A percentile compares a stretch with the other conserved stretches of the same genome.
These are phyloP conservation scores for Physaria fendleri DNA, from an alignment of 345 rosid species.

Conservation along the genomic window DNA sequence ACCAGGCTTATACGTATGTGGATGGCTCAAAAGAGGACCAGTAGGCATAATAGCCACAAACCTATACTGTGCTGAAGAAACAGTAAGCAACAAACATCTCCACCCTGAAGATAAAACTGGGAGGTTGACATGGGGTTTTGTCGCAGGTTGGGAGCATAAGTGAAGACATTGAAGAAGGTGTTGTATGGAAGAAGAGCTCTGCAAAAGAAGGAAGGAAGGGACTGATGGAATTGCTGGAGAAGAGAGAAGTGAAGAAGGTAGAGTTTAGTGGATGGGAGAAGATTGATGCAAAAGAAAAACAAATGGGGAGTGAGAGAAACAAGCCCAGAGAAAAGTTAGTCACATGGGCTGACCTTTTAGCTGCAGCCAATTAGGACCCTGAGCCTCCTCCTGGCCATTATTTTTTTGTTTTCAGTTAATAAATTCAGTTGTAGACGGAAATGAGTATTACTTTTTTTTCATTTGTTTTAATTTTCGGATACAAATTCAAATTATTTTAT, in stretches of 20 bases:
- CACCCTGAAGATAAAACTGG: neutral
- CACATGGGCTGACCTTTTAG: slow-evolving; percentile 47
- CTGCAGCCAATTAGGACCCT: slow-evolving; percentile 21
- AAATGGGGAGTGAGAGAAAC: slow-evolving; percentile 48
- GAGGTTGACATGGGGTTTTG: neutral
- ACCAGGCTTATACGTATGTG: slow-evolving; percentile 81
- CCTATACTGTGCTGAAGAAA: slow-evolving; percentile 88
- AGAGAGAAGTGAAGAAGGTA: slow-evolving; percentile 37
- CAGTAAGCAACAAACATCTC: slow-evolving; percentile 44
- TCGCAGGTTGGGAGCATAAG: slow-evolving; percentile 66
- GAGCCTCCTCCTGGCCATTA: neutral
- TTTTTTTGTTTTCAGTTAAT: neutral
- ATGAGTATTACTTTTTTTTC: neutral
- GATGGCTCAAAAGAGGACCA: slow-evolving; percentile 96
- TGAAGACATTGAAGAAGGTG: slow-evolving; percentile 56
- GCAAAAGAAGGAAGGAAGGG: slow-evolving; percentile 64
- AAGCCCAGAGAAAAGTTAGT: slow-evolving; percentile 71
- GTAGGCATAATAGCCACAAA: slow-evolving; percentile 85
- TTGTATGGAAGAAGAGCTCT: slow-evolving; percentile 17
- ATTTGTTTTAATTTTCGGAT: neutral
- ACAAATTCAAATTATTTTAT: neutral
- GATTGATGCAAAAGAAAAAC: slow-evolving; percentile 67
- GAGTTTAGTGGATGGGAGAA: slow-evolving; percentile 67
- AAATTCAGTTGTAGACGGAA: neutral
- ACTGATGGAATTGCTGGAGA: slow-evolving; percentile 49